Conservation (phyloP, 2,329 filamentous ascomycete species). For the Epichloe scottii region DNA sequence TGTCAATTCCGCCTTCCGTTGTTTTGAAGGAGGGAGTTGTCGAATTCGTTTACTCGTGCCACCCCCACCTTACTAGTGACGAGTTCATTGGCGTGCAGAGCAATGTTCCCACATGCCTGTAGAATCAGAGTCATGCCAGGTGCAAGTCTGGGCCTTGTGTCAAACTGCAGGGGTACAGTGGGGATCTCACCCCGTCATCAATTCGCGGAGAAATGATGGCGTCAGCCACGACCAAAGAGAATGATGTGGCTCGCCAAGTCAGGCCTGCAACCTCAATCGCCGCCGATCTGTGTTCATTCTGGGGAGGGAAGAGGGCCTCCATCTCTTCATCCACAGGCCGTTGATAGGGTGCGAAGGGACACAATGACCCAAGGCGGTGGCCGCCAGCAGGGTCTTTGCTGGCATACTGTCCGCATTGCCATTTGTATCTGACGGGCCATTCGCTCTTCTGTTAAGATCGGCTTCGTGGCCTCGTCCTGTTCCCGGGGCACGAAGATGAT, state of each 20-base stretch:
- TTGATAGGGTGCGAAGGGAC: constrained; percentile 8
- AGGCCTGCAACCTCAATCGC: not conserved
- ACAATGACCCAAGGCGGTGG: constrained; percentile 27
- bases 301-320: too few species aligned
- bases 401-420: constrained; percentile 21
- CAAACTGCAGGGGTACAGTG: not conserved
- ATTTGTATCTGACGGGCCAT: constrained; percentile 25
- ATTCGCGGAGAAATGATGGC: not conserved
- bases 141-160: not conserved
- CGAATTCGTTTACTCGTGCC: too few species aligned
- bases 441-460: constrained; percentile 19
- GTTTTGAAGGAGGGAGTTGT: too few species aligned
- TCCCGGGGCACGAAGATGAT: constrained; percentile 32
- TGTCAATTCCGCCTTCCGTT: too few species aligned
- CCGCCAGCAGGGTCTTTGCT: constrained; percentile 18
- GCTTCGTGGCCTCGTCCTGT: constrained; percentile 19
- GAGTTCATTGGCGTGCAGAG: not conserved
- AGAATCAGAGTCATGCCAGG: not conserved
- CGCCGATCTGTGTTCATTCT: not conserved
- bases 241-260: not conserved
- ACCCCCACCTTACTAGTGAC: too few species aligned
- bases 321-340: constrained; percentile 4
- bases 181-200: not conserved
- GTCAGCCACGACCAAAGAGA: not conserved
- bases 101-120: not conserved